Evolutionary conservation across 371 early-diverging fungal genomes (phyloP), one percentile per base, ranked within the genome.

Genomic region (Mortierella sp.): DNA sequence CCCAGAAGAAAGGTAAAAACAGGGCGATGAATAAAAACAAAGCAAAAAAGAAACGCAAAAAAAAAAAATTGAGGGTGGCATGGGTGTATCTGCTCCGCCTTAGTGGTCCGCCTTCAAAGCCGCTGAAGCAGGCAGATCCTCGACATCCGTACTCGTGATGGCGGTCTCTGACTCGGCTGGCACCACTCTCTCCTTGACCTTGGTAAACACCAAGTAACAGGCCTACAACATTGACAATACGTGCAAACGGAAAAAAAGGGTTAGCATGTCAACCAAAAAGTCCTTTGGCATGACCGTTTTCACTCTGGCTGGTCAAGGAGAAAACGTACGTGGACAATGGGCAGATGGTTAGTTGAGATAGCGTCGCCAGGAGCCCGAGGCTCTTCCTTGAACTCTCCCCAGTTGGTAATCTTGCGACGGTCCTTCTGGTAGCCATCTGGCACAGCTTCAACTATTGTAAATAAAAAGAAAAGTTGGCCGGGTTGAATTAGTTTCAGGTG

Each of bases 381-480:
- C 74, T 90, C 89, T 57, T 84, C 84, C 37, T 72, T 55, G 48
- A 78, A 82, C 34, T 88, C 87, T n/a, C 73, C 78, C 72, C 76
- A 55, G 78, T 57, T 71, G 4, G 80, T 76, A 64, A 87, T 79
- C 72, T 88, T 89, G 43, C 89, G 87, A 24, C 94, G 91, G 73
- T 95, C 92, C 69, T 93, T 92, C 3, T 94, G 91, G 76, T 94
- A 94, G 13, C 97, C 97, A 67, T 95, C 93, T 24, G 96, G 96
- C 0, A 97, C 96, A 21, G 93, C 93, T 2, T 95, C 93, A 0
- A 97, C 94, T 90, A 94, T 61, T 51, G 2, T 28, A 5, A 44
- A 51, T 0, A 24, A 11, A 19, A 72, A 48, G 50, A 57, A 31
- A 50, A 73, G 16, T 0, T 10, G 6, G 46, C 0, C 46, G 46